Percentiles rank a stretch among this genome's conserved stretches.
phyloP scores from a whole-genome alignment of 805 yeast species.

The Clavispora carvajalis region DNA sequence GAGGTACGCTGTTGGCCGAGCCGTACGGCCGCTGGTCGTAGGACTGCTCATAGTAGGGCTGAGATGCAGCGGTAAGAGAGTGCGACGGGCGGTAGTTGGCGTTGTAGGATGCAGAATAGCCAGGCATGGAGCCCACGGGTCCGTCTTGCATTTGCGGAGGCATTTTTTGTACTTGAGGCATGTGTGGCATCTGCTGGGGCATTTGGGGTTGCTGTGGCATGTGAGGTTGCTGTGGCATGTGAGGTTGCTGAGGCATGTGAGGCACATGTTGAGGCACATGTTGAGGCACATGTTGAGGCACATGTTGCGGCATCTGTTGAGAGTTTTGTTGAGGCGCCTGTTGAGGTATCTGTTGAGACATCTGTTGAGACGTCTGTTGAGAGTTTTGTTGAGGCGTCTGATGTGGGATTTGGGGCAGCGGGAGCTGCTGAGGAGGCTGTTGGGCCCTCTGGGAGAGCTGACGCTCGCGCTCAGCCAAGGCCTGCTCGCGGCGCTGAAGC shows the following conservation, averaged over 20 bases:
- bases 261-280: too few species aligned
- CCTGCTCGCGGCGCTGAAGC: conserved; percentile 24
- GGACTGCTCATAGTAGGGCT: background rate
- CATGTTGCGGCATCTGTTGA: too few species aligned
- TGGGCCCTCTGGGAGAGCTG: conserved; percentile 2
- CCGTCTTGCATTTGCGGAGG: background rate
- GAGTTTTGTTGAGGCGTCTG: too few species aligned
- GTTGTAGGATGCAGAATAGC: background rate
- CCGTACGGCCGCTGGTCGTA: conserved; percentile 29
- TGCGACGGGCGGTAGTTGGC: conserved; percentile 4
- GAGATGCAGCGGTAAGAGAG: conserved; percentile 8
- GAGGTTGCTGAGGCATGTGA: background rate
- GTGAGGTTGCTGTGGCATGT: background rate
- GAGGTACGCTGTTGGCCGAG: conserved; percentile 26
- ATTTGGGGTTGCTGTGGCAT: background rate
- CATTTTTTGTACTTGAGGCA: background rate
- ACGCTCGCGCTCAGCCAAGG: conserved; percentile 16
- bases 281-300: too few species aligned
- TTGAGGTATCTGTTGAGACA: too few species aligned
- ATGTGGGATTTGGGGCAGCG: background rate
- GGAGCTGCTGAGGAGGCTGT: background rate
- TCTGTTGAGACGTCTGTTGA: too few species aligned
- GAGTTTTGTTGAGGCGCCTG: too few species aligned
- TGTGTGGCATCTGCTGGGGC: background rate
- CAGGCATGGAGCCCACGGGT: background rate